Evolutionary conservation across 306 rosid genomes (phyloP).

Genomic region (Lathyrus sativus): DNA sequence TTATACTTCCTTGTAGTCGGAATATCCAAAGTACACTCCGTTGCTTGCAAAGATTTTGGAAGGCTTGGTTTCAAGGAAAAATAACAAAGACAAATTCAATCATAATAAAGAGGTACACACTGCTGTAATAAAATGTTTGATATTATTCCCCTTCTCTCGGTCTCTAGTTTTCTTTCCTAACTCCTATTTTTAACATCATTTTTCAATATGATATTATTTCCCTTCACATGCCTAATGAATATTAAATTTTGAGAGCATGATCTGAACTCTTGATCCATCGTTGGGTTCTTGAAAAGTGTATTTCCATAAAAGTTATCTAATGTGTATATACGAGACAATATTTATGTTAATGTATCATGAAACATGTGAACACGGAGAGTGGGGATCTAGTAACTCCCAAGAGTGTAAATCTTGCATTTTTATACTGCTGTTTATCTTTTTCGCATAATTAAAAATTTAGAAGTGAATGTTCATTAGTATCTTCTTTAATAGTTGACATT

Average conservation of each 20-base stretch:
- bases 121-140: conserved; percentile 20
- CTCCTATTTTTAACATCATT: neutral
- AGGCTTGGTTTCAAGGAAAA: conserved; percentile 64
- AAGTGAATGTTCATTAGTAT: neutral
- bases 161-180: conserved; percentile 21
- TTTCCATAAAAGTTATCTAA: neutral
- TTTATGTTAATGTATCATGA: conserved; percentile 6
- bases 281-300: conserved; percentile 19
- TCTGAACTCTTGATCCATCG: conserved; percentile 6
- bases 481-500: conserved; percentile 24
- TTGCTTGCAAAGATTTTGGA: conserved; percentile 85
- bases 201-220: neutral
- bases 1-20: conserved; percentile 64
- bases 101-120: conserved; percentile 66
- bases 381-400: conserved; percentile 6
- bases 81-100: conserved; percentile 54
- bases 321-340: neutral
- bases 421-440: neutral
- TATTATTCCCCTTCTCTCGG: neutral
- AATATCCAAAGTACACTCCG: conserved; percentile 80
- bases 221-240: neutral
- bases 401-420: neutral
- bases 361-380: neutral
- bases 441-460: conserved; percentile 5
- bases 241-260: conserved; percentile 24